Evolutionary conservation across 2,329 filamentous ascomycete species (phyloP), one percentile per base, ranked within the genome.

Genomic region (Neoarthrinium moseri): DNA sequence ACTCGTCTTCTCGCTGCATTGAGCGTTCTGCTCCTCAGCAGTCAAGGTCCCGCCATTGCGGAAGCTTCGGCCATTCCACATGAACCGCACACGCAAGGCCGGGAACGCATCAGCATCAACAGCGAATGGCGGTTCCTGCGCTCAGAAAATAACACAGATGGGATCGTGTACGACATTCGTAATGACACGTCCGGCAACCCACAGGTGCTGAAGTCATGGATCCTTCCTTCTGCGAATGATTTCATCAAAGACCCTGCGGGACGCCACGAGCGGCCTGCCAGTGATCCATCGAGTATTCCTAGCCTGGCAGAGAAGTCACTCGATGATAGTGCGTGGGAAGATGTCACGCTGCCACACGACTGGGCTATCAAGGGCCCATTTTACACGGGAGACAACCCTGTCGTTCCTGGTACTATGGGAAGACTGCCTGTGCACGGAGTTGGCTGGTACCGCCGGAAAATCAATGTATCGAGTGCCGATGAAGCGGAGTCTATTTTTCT

Each of bases 361-460:
- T 73, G 69, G 70, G 69, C 70, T 7, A 68, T 72, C 48, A 64
- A 63, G 13, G 70, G 70, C 0, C 66, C 69, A 1, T 73, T 63
- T 26, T 52, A 55, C 62, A 56, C 60, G n/a, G n/a, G n/a, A n/a
- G 53, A 54, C 62, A 55, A 59, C 0, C 55, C 61, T 4, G 60
- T 59, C 2, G 60, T 71, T 6, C 58, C 54, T 5, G 68, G 68
- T 2, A 64, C 64, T 4, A 67, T 68, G 58, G 71, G 71, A 11
- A 62, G 70, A 2, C 54, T 81, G 27, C 77, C 77, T 0, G 63
- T 68, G 18, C 68, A 78, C n/a, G 77, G 77, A 3, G 68, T 80
- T 2, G 75, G 72, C 2, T 60, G 75, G 76, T 79, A 79, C 51
- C 71, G 75, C 4, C 64, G 67, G 22, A 69, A 57, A 3, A 6